Base-by-base conservation (phyloP, 352 stramenopile species). In the Globisporangium okanoganense region DNA sequence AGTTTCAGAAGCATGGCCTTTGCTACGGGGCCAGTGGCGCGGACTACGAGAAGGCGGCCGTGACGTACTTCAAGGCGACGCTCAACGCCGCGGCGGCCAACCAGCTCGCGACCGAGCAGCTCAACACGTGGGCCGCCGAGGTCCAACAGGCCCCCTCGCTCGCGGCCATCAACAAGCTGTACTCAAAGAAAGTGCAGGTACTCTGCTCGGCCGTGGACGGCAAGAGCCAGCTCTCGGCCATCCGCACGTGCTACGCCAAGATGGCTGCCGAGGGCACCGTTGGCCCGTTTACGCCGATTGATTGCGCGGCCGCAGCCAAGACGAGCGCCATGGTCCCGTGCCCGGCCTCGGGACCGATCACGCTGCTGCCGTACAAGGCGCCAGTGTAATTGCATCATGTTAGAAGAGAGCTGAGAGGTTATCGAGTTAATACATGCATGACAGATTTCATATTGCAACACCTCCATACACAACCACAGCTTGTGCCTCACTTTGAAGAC, bases 1-100 rank as follows among this genome's bases (percentile, higher is more conserved):
- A 92, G 72, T 92, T 94, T 70, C 85, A 94, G 71, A 94, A 94
- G 69, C 85, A 94, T 62, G 82, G 85, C 24, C 65, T 92, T 41
- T 94, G 85, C 77, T 94, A 86, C 66, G 73, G 71, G n/a, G 76
- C 84, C 4, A 18, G 27, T 2, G 52, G 60, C 14, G 10, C 0
- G 1, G 43, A 66, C 54, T 66, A 50, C 22, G 60, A 61, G 40
- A 14, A 10, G 1, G 60, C 51, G 0, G 60, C 51, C 0, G 60
- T 61, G 16, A 50, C 60, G 13, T 66, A 66, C 41, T 66, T 66
- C 53, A 24, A 56, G 12, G 60, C 60, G n/a, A 56, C 60, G 22
- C 24, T 66, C 20, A 60, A 55, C 29, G 43, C 41, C 3, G 51
- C 51, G 0, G 31, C 50, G 16, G 55, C 27, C 5, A 16, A 56